Conservation (phyloP, 2,329 filamentous ascomycete species). For the Curvularia sp. region DNA sequence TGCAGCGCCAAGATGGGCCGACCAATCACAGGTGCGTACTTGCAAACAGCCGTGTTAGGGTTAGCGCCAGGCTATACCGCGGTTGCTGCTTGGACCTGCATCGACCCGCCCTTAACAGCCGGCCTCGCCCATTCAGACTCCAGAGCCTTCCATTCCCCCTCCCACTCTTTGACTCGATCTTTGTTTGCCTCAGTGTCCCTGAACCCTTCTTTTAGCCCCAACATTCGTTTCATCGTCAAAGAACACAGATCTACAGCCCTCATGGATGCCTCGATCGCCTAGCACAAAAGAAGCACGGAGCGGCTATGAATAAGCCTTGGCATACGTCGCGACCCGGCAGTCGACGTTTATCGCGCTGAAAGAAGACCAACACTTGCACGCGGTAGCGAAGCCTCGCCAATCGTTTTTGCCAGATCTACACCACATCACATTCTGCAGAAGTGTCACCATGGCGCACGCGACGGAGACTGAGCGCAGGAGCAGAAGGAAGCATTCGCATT, state of each 20-base stretch:
- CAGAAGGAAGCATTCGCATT: slow-evolving; percentile 28
- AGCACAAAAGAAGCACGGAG: slow-evolving; percentile 14
- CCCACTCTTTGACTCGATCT: slow-evolving; percentile 10
- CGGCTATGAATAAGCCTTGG: slow-evolving; percentile 28
- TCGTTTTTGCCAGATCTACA: slow-evolving; percentile 6
- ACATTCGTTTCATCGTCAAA: slow-evolving; percentile 9
- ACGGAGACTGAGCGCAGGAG: slow-evolving; percentile 28
- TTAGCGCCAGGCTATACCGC: slow-evolving; percentile 25
- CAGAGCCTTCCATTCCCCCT: slow-evolving; percentile 16
- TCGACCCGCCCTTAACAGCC: slow-evolving; percentile 22
- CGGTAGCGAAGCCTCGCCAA: slow-evolving; percentile 10
- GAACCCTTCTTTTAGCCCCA: slow-evolving; percentile 3
- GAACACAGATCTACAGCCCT: slow-evolving; percentile 9
- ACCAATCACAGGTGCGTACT: slow-evolving; percentile 16
- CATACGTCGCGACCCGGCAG: slow-evolving; percentile 23
- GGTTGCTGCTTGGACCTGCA: slow-evolving; percentile 18
- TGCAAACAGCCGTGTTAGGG: slow-evolving; percentile 14
- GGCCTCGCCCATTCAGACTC: slow-evolving; percentile 21
- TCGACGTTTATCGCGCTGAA: slow-evolving; percentile 28
- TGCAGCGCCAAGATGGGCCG: slow-evolving; percentile 16
- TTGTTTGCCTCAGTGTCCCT: slow-evolving; percentile 16
- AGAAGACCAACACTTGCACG: slow-evolving; percentile 12
- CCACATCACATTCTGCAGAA: background rate
- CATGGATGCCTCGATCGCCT: slow-evolving; percentile 20
- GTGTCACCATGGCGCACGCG: slow-evolving; percentile 26